Evolutionary conservation across 176 grass and related monocot species (phyloP).

Genomic region (Paspalum notatum): DNA sequence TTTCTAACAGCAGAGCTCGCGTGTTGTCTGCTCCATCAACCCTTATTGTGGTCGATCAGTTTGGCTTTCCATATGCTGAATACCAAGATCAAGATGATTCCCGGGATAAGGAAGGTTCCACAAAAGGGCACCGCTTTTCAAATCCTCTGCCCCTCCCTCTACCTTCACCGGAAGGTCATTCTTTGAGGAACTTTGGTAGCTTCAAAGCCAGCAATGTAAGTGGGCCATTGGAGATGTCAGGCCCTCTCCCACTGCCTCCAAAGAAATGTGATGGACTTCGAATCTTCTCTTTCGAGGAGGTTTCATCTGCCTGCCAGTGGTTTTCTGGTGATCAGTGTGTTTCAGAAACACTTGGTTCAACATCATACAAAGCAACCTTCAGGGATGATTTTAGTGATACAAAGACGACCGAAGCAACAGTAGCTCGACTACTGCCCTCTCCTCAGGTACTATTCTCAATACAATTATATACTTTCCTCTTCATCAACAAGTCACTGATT

Average conservation of each 20-base stretch:
- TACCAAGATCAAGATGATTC: conserved; percentile 75
- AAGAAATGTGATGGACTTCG: conserved; percentile 53
- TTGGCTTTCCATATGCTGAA: conserved; percentile 56
- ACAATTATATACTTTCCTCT: background rate
- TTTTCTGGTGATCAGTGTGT: conserved; percentile 75
- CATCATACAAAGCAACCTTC: conserved; percentile 84
- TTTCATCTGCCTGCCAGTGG: conserved; percentile 69
- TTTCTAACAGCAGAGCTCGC: conserved; percentile 57
- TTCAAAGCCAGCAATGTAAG: conserved; percentile 75
- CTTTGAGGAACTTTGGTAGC: conserved; percentile 71
- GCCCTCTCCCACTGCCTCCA: conserved; percentile 85
- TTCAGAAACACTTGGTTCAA: conserved; percentile 65
- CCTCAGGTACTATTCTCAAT: conserved; percentile 56
- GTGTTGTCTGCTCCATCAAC: conserved; percentile 82
- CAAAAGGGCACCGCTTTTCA: conserved; percentile 65
- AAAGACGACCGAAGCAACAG: conserved; percentile 78
- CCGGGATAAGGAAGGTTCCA: conserved; percentile 47
- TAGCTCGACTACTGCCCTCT: conserved; percentile 65
- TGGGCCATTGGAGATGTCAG: conserved; percentile 63
- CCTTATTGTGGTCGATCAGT: conserved; percentile 72
- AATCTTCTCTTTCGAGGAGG: conserved; percentile 78
- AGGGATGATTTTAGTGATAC: conserved; percentile 53
- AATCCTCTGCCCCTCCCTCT: conserved; percentile 92
- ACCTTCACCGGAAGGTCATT: conserved; percentile 60
- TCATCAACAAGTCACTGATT: no score